Base-by-base conservation (phyloP, 148 eudicot genomes). In the Spergularia bocconei region DNA sequence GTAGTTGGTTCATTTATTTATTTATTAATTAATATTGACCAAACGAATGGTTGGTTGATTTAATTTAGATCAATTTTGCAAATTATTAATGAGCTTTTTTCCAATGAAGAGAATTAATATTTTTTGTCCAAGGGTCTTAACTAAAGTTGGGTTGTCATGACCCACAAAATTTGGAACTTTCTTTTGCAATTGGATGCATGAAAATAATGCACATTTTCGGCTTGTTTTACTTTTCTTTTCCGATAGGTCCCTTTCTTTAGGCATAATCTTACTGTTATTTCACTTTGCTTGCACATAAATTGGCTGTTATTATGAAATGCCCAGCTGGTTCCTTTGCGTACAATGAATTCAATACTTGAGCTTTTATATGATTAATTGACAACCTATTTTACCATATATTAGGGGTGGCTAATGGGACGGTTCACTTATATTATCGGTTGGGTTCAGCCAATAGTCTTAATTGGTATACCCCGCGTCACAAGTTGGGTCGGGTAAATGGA, bases 121-220 rank as follows among this genome's bases (percentile, higher is more conserved):
- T 1, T 11, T 75, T 67, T 57, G 70, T 79, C 54, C 25, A 48
- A 6, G 48, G 4, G 13, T 53, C 60, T 72, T 69, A 68, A 52
- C 69, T 68, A 73, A 79, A 60, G 4, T 71, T 79, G 41, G 56
- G 75, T 55, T 79, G 74, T 19, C 75, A 53, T 79, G 82, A 39
- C 82, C 82, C 64, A 74, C 78, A 53, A 7, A 15, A 41, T 56
- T 75, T 73, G 54, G 59, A 21, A 53, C 17, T 68, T 71, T 0
- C 8, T 39, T 74, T 9, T 47, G 19, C 23, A 20, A 2, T 11
- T 62, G 3, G 11, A 3, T 29, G 61, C 16, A 52, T 58, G 19
- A 6, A 76, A 57, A 57, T 67, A n/a, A 50, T 63, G 59, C 77
- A 44, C 50, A 29, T 71, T 61, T 29, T 74, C 4, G 36, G 56